These are phyloP conservation scores for Trichoderma citrinoviride DNA, from an alignment of 2,329 filamentous ascomycete species.

Conservation along the genomic window DNA sequence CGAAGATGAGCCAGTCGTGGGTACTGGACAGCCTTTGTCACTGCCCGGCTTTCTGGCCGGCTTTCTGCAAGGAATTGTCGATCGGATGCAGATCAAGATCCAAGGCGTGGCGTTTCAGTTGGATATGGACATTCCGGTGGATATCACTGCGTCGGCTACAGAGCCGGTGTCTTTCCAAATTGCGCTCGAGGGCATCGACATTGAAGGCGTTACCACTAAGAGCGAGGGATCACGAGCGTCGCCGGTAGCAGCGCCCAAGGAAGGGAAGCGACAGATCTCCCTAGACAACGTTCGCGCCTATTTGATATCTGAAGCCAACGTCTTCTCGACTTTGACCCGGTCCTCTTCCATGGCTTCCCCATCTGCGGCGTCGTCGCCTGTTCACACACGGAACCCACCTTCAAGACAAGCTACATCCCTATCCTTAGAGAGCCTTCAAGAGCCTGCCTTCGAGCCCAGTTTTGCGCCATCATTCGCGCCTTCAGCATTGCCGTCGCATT, in stretches of 20 bases:
- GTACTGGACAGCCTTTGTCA: conserved; percentile 68
- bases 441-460: conserved; percentile 18
- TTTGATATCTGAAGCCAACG: conserved; percentile 64
- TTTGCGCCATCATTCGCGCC: conserved; percentile 21
- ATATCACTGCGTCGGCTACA: conserved; percentile 44
- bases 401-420: conserved; percentile 34
- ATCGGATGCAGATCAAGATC: conserved; percentile 67
- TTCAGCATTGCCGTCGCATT: neutral
- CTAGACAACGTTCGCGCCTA: conserved; percentile 63
- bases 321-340: conserved; percentile 59
- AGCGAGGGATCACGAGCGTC: conserved; percentile 34
- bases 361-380: conserved; percentile 51
- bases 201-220: conserved; percentile 62
- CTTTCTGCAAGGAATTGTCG: conserved; percentile 71
- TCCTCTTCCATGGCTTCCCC: conserved; percentile 52
- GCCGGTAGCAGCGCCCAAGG: conserved; percentile 45
- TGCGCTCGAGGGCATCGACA: conserved; percentile 60
- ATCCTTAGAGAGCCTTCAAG: conserved; percentile 30
- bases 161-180: conserved; percentile 64
- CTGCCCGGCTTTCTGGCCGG: conserved; percentile 68
- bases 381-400: conserved; percentile 40
- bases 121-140: conserved; percentile 56
- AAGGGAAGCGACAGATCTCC: conserved; percentile 63
- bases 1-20: conserved; percentile 59
- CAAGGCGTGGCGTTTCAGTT: conserved; percentile 64